Conservation (phyloP, 208 protist species). For the Wallacemonas sp. region DNA sequence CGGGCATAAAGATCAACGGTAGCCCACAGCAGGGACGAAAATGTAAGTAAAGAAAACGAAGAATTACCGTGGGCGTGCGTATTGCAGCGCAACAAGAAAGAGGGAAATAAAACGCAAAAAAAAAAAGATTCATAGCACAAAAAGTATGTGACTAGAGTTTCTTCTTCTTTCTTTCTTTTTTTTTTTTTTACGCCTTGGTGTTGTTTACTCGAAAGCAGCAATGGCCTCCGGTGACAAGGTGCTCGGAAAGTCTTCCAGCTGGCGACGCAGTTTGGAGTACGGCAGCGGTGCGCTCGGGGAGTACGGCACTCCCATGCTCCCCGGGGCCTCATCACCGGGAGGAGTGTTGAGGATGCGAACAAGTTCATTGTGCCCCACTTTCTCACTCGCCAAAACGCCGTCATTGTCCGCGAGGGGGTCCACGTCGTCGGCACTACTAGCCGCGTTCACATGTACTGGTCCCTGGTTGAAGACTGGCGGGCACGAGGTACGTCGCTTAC, state of each 20-base stretch:
- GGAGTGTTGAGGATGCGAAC: background rate
- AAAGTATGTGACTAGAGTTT: too few species aligned
- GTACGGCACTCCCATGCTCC: background rate
- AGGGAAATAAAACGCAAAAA: constrained; percentile 15
- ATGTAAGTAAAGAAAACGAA: too few species aligned
- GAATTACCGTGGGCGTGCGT: background rate
- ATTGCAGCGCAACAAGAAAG: background rate
- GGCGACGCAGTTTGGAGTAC: background rate
- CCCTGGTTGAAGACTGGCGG: background rate
- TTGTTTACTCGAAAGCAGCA: background rate
- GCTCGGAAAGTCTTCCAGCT: background rate
- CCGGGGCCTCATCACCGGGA: background rate
- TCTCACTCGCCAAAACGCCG: too few species aligned
- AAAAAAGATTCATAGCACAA: background rate
- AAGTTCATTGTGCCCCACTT: background rate
- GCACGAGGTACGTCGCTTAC: too few species aligned
- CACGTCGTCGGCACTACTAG: too few species aligned
- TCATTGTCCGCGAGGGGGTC: too few species aligned
- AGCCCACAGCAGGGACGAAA: too few species aligned
- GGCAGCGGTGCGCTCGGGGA: constrained; percentile 6
- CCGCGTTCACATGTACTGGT: too few species aligned
- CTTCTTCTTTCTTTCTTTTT: background rate
- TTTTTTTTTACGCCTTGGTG: background rate
- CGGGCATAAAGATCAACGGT: too few species aligned
- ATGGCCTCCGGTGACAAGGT: background rate